phyloP scores from a whole-genome alignment of 176 grass and related monocot species.

The Oryza officinalis region DNA sequence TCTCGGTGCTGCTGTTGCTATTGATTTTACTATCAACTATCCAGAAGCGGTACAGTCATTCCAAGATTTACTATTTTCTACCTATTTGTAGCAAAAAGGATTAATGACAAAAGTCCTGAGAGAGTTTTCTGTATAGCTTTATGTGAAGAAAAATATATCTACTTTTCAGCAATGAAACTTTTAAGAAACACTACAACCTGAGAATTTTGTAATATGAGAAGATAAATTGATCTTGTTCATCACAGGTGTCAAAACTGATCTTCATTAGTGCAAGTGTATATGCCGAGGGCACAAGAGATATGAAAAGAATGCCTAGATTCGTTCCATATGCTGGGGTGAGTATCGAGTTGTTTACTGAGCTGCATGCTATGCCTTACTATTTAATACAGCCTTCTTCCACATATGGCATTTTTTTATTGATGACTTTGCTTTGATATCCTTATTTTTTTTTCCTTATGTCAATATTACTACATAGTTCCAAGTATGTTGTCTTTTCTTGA shows the following conservation, averaged over 20 bases:
- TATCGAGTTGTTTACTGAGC: conserved; percentile 44
- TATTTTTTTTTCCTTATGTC: background rate
- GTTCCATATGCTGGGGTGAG: conserved; percentile 83
- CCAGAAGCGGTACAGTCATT: conserved; percentile 68
- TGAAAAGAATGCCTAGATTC: conserved; percentile 72
- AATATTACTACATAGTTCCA: background rate
- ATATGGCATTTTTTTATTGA: background rate
- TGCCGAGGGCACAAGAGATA: conserved; percentile 66
- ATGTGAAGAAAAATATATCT: conserved; percentile 3
- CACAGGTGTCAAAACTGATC: conserved; percentile 82
- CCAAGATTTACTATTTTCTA: conserved; percentile 16
- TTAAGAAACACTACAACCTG: conserved; percentile 1
- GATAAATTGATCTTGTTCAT: conserved; percentile 12
- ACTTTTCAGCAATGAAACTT: background rate
- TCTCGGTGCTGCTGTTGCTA: conserved; percentile 91
- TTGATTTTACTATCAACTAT: conserved; percentile 81
- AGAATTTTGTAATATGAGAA: conserved; percentile 25
- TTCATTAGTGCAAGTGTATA: conserved; percentile 92
- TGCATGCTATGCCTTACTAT: background rate
- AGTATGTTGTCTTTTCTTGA: background rate
- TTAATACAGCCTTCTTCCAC: background rate
- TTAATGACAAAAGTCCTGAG: conserved; percentile 2
- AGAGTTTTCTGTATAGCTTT: background rate
- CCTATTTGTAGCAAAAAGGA: conserved; percentile 10
- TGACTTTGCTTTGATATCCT: background rate